A percentile compares a stretch with the other conserved stretches of the same genome.
phyloP scores from a whole-genome alignment of 257 asterid genomes.

The Nicotiana undulata region DNA sequence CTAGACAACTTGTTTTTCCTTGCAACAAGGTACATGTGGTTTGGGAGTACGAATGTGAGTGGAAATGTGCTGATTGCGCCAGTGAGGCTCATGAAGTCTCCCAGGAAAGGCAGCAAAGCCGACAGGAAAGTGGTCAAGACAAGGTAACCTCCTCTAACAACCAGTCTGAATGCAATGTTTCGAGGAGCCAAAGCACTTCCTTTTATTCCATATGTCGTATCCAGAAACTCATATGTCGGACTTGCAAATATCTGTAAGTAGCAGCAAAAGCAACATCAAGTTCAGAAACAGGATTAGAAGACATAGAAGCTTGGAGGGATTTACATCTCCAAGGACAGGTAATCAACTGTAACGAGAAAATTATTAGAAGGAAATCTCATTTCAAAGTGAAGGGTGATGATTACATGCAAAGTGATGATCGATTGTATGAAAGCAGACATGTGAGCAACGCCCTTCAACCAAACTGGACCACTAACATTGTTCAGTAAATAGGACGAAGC shows the following conservation, averaged over 20 bases:
- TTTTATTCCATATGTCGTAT: no score
- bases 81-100: constrained; percentile 95
- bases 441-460: constrained; percentile 71
- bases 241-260: no score
- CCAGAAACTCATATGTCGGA: no score
- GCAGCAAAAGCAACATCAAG: no score
- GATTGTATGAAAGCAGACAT: constrained; percentile 74
- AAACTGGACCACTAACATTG: constrained; percentile 65
- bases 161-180: constrained; percentile 55
- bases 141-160: constrained; percentile 73
- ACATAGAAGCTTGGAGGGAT: no score
- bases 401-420: constrained; percentile 59
- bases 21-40: constrained; percentile 90
- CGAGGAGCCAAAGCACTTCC: constrained; percentile 32
- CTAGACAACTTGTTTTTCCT: constrained; percentile 28
- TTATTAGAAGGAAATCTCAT: not conserved
- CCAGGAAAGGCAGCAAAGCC: constrained; percentile 78
- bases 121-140: constrained; percentile 56
- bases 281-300: not conserved
- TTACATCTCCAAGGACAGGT: no score
- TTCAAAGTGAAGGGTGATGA: no score
- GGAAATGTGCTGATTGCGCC: constrained; percentile 95
- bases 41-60: constrained; percentile 81
- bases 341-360: not conserved
- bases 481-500: constrained; percentile 70